These are phyloP conservation scores for Rhododendron vialii DNA, from an alignment of 148 eudicot species.

Conservation along the genomic window DNA sequence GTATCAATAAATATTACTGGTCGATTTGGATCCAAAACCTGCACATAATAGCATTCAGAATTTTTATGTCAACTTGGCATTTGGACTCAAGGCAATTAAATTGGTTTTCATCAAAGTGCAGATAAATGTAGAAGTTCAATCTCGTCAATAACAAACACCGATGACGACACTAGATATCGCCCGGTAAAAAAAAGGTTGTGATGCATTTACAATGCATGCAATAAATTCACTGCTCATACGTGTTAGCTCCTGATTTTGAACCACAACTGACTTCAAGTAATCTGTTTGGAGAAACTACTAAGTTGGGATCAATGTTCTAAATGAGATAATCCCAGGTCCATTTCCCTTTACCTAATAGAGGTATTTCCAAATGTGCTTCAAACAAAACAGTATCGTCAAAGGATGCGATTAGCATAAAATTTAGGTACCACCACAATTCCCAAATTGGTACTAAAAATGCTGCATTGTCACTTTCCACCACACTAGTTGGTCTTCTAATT, in stretches of 20 bases:
- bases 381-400: background rate
- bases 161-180: background rate
- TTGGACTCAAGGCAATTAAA: slow-evolving; percentile 3
- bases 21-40: slow-evolving; percentile 65
- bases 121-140: background rate
- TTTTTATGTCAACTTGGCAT: background rate
- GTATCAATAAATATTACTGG: slow-evolving; percentile 88
- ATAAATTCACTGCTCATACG: background rate
- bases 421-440: background rate
- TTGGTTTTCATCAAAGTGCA: background rate
- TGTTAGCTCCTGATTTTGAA: background rate
- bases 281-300: background rate
- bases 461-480: background rate
- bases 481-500: background rate
- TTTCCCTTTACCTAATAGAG: background rate
- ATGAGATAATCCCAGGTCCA: background rate
- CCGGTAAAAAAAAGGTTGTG: background rate
- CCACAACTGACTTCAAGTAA: background rate
- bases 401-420: background rate
- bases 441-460: background rate
- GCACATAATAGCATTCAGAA: slow-evolving; percentile 8
- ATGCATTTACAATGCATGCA: background rate
- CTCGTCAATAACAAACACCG: background rate
- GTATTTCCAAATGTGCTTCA: background rate
- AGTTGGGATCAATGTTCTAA: background rate